Base-by-base conservation (phyloP, 2,329 filamentous ascomycete species). In the Beauveria varroae region DNA sequence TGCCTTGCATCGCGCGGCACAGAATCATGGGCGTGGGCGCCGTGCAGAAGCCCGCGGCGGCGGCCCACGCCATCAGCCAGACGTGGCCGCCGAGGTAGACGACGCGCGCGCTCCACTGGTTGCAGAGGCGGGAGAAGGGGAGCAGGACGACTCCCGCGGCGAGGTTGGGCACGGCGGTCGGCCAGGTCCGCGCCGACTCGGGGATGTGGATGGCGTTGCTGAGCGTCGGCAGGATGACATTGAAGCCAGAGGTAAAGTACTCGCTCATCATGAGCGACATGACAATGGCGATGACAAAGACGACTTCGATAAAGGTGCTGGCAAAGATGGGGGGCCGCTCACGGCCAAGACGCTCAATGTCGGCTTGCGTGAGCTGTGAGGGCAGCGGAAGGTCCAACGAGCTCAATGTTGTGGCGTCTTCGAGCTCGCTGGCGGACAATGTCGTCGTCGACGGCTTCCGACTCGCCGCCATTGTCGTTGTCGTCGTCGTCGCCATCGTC, bases 1-100 rank as follows among this genome's bases (percentile, higher is more conserved):
- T 71, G 0, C 88, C 88, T 71, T 89, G 86, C 46, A 90, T 73
- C 2, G 87, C 87, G 61, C 88, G 84, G 68, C 84, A 86, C 46
- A 87, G 75, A 64, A 88, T 85, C 64, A 90, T 75, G 83, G 89
- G 87, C 24, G 83, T 69, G 63, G 85, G 80, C 69, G 81, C 85
- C 51, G 77, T 75, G 51, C 83, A 85, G 70, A 90, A 87, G 1
- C 87, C 87, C 10, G 80, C 82, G 52, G 89, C 75, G 54, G 90
- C 72, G 6, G 82, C 85, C 81, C 86, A 90, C 26, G 86, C 64
- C 5, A 81, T 71, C 49, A 89, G 79, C 88, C 87, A 87, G 37
- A 73, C 64, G 43, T 81, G 72, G 1, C 84, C 84, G 41, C 68
- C 70, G 3, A 83, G 73, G 69, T 84, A 86, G 63, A 86, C 74